Base-by-base conservation (phyloP, 176 grass and related monocot species). In the Musa schizocarpa region DNA sequence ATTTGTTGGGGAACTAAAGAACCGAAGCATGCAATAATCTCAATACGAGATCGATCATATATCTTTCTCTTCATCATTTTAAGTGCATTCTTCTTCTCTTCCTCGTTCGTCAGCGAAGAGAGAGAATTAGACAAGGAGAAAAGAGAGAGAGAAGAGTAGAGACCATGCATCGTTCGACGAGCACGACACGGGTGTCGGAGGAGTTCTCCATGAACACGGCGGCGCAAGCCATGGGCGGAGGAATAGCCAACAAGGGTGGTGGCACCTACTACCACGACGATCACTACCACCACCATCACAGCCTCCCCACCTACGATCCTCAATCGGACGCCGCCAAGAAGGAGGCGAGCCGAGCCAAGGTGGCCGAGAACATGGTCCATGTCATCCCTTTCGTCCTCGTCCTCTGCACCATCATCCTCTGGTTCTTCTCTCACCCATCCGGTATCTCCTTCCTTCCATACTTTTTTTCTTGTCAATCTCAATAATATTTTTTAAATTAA, bases 351-450 rank as follows among this genome's bases (percentile, higher is more conserved):
- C 86, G 75, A 3, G 80, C 84, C 56, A 72, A 71, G 73, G 73
- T 89, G 34, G 89, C 92, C 8, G 89, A 86, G 72, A 71, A 69
- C 48, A 76, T 92, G 51, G 82, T 96, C 74, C 89, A 96, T 58
- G 64, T 89, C 25, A 54, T 96, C 72, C 92, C 92, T 17, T 52
- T 89, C 63, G 80, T 89, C 68, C 21, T 96, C 75, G 53, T 96
- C 54, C 29, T 89, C 82, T 96, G 86, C 77, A 82, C 82, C 74
- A 67, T 90, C 71, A 59, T 96, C 29, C 89, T 96, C 53, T 96
- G 86, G 92, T 89, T 84, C 8, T 79, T 92, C 76, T 92, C 92
- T 34, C 76, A 73, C 74, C 56, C 76, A 1, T 29, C 65, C 54
- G 72, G 58, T 52, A 59, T 2, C 26, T 12, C 5, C 7, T 1